Percentiles rank a stretch among this genome's conserved stretches.
Conservation (phyloP, 371 early-diverging fungal species). For the Lichtheimia hyalospora region DNA sequence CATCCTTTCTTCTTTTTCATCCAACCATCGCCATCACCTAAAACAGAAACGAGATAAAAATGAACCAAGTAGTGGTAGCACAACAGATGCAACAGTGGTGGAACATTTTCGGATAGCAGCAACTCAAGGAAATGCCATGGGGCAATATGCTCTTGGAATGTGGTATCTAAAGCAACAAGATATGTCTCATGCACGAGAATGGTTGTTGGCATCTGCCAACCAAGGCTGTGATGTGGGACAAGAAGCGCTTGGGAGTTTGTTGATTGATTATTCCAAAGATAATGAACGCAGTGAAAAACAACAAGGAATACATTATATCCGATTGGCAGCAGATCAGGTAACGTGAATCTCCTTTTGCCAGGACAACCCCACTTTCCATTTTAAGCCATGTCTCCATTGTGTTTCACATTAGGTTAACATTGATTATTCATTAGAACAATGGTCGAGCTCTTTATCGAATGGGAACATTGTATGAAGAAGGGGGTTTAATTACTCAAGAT, state of each 20-base stretch:
- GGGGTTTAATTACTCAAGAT: neutral
- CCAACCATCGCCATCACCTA: neutral
- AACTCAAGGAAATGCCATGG: conserved; percentile 22
- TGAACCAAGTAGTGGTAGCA: neutral
- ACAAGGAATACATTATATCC: conserved; percentile 8
- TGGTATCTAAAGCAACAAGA: conserved; percentile 14
- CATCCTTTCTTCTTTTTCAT: neutral
- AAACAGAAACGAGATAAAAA: neutral
- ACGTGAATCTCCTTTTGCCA: neutral
- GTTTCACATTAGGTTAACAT: neutral
- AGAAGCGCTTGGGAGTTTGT: conserved; percentile 43
- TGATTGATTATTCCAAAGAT: conserved; percentile 23
- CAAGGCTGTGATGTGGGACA: conserved; percentile 47
- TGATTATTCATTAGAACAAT: conserved; percentile 2
- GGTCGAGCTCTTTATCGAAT: conserved; percentile 8
- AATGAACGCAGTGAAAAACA: neutral
- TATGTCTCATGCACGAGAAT: conserved; percentile 15
- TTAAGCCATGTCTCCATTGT: neutral
- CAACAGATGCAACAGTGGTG: neutral
- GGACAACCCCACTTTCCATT: neutral
- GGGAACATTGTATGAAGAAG: conserved; percentile 11
- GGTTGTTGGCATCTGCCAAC: conserved; percentile 13
- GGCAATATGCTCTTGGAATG: conserved; percentile 34
- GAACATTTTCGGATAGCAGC: conserved; percentile 14
- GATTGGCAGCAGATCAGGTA: conserved; percentile 17